Base-by-base conservation (phyloP, 2,329 filamentous ascomycete species). In the Aspergillus sojae region DNA sequence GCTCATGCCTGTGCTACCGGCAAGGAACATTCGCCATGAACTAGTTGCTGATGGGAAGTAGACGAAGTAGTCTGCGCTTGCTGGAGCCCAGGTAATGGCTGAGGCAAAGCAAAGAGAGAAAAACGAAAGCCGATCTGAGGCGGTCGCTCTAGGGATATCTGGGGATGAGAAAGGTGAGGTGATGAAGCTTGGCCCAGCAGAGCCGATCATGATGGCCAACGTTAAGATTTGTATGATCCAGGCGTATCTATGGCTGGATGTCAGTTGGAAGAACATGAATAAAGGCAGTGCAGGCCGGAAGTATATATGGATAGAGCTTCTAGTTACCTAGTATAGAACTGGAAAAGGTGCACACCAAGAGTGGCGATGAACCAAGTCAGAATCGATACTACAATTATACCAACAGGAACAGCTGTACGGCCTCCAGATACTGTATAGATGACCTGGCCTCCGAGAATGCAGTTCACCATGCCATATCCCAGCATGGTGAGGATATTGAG, bases 1-100 rank as follows among this genome's bases (percentile, higher is more conserved):
- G 19, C 73, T 68, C 28, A 76, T 68, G 6, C 77, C 79, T 6
- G 69, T 61, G n/a, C 74, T 73, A 3, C 78, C 79, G 57, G 76
- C 73, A 5, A 70, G 58, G 59, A 79, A 80, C 30, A 74, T 75
- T 41, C 72, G 71, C 61, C 70, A 71, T 59, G 72, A 73, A 30
- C 71, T 72, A 30, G 78, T 75, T 4, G 71, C 63, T 3, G 75
- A 65, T 0, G 77, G 75, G 60, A 79, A 77, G 64, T 81, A 81
- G 54, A 80, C 78, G 50, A 77, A 80, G 67, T 79, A 80, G 65
- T 81, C 79, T 12, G 77, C 76, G 26, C 71, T 74, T 9, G 74
- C 67, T 2, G 74, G 73, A 0, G 72, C 68, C 72, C 74, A 76
- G 6, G 73, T 69, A 26, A 79, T 70, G 10, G 71, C 67, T 5